Base-by-base conservation (phyloP, 75 land plant genomes). In the Pinus tabuliformis region DNA sequence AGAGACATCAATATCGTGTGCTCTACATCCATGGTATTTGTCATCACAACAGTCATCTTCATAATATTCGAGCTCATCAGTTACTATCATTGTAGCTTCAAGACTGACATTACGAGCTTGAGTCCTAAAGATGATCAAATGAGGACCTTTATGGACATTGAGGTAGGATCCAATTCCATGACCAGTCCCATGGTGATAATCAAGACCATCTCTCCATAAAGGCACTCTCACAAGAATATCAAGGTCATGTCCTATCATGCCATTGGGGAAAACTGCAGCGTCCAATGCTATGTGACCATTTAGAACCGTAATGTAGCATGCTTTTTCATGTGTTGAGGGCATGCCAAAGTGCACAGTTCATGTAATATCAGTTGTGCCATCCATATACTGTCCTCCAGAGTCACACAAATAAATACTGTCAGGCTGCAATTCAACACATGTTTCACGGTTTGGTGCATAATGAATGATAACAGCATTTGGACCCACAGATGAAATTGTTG, bases 351-450 rank as follows among this genome's bases (percentile, higher is more conserved):
- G 99, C 76, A 95, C 91, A 36, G 98, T 92, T 62, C 99, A 63
- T 22, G 99, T 97, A 62, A 97, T 89, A 81, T 97, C 99, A 61
- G 99, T 97, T 71, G 99, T 97, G 62, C 99, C 99, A 89, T 97
- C 99, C 80, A 81, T 79, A 83, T 97, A 97, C 96, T 97, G 99
- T 20, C 90, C 99, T 73, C 99, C 99, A 28, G 98, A 95, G 73
- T 97, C 99, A 81, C 85, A 91, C n/a, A 97, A 78, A 85, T 97
- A 97, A 42, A 97, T 95, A 72, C 83, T 81, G 62, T 97, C 87
- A 37, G 91, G 88, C 80, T 95, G 89, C 61, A 97, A 81, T 78
- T 97, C 98, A 30, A 94, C 81, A 88, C 98, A 95, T 18, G 87
- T 86, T 58, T 88, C 85, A 57, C 80, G 70, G 1, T 87, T 80